Conservation (phyloP, 495 filamentous ascomycete genomes). For the Hypoxylon fuscum region DNA sequence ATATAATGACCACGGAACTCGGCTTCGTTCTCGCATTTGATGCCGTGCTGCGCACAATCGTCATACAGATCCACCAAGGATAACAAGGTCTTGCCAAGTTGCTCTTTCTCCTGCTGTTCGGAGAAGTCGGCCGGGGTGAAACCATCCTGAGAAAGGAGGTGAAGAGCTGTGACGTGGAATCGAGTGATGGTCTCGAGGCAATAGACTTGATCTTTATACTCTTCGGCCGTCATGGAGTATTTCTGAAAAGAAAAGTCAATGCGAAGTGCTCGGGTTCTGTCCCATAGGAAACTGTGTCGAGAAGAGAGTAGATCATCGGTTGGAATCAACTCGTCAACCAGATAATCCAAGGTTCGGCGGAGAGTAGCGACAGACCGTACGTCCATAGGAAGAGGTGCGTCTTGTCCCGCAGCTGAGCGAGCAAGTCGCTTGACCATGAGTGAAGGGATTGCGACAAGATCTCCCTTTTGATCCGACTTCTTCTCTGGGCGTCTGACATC, state of each 20-base stretch:
- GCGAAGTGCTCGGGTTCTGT: slow-evolving; percentile 88
- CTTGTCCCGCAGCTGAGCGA: slow-evolving; percentile 90
- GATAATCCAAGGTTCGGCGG: slow-evolving; percentile 80
- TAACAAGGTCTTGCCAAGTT: slow-evolving; percentile 85
- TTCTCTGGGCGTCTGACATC: slow-evolving; percentile 66
- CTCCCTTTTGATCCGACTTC: slow-evolving; percentile 46
- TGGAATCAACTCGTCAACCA: slow-evolving; percentile 77
- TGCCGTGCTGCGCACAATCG: slow-evolving; percentile 63
- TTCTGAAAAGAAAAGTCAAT: slow-evolving; percentile 94
- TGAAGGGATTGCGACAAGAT: slow-evolving; percentile 46
- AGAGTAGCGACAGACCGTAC: slow-evolving; percentile 82
- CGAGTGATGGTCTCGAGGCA: slow-evolving; percentile 91
- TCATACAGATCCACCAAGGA: slow-evolving; percentile 92
- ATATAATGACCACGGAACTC: slow-evolving; percentile 94
- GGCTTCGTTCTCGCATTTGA: slow-evolving; percentile 72
- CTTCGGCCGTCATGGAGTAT: slow-evolving; percentile 65
- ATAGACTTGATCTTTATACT: slow-evolving; percentile 74
- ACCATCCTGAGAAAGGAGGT: slow-evolving; percentile 77
- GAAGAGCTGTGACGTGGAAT: slow-evolving; percentile 88
- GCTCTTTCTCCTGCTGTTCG: slow-evolving; percentile 90
- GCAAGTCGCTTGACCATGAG: slow-evolving; percentile 84
- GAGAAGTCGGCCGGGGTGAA: slow-evolving; percentile 75
- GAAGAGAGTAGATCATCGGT: slow-evolving; percentile 68
- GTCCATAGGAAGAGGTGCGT: slow-evolving; percentile 90
- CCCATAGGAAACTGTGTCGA: slow-evolving; percentile 91